phyloP scores from a whole-genome alignment of 306 rosid genomes.

The Styphnolobium japonicum region DNA sequence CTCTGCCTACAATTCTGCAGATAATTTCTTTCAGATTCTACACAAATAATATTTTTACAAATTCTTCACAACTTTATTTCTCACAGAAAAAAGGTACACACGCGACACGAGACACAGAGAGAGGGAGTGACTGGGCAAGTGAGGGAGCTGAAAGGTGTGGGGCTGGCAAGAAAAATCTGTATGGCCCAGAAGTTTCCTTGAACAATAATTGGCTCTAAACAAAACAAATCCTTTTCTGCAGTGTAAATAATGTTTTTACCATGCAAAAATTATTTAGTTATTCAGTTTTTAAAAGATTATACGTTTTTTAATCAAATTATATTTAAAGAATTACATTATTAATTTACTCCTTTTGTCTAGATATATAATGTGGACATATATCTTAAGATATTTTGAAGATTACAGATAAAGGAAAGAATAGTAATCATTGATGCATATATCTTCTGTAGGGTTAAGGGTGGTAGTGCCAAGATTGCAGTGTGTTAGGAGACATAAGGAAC shows the following conservation, averaged over 20 bases:
- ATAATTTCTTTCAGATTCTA: constrained; percentile 11
- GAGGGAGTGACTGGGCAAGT: neutral
- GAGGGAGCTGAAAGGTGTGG: constrained; percentile 39
- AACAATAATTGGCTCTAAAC: constrained; percentile 11
- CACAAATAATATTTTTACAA: neutral
- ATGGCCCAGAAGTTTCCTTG: constrained; percentile 15
- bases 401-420: neutral
- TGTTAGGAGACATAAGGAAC: constrained; percentile 42
- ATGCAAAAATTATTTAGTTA: neutral
- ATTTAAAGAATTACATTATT: neutral
- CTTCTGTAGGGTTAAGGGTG: neutral
- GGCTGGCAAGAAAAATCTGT: constrained; percentile 20
- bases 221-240: neutral
- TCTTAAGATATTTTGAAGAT: neutral
- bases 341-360: neutral
- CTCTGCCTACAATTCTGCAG: constrained; percentile 27
- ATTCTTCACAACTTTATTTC: neutral
- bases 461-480: constrained; percentile 37
- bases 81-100: neutral
- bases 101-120: no score
- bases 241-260: neutral
- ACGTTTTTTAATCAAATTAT: neutral
- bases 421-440: constrained; percentile 11
- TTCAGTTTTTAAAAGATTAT: neutral
- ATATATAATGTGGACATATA: neutral